Evolutionary conservation across 192 early-diverging fungal species (phyloP), one percentile per base, ranked within the genome.

Genomic region (Podila epigama): DNA sequence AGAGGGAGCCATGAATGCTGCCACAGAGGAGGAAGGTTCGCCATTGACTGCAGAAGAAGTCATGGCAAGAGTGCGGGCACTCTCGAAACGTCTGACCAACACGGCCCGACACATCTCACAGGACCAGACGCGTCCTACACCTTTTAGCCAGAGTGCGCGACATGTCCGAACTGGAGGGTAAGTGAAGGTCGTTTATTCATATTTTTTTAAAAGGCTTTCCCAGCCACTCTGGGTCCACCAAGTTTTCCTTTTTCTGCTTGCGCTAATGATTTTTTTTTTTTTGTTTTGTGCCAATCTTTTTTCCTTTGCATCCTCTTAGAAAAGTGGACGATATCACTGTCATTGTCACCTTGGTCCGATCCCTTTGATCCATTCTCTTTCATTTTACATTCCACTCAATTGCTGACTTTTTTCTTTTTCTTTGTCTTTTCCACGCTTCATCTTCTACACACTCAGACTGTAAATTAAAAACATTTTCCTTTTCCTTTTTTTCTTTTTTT

Each of bases 291-390:
- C 25, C 52, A 41, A 31, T 58, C 3, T 20, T 27, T 18, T 29
- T 37, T 65, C 52, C 8, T 55, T n/a, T 36, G 13, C 37, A 15
- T 31, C 33, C 10, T 36, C 52, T 13, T 75, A 82, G 87, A 52
- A 88, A 88, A 68, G 66, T 85, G 28, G 87, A 88, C 50, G 87
- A 88, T 57, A 88, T 88, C 50, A 86, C 85, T 5, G 84, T 83
- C 34, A 80, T 88, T 36, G 82, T 87, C 25, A 85, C 87, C 0
- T 58, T 86, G 10, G 86, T 88, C 13, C 66, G 72, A 56, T 71
- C 70, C 7, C 62, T 58, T 16, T 4, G 22, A 22, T 6, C 56
- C 50, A 15, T 11, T 54, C n/a, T n/a, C n/a, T n/a, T n/a, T n/a
- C n/a, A n/a, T n/a, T n/a, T n/a, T n/a, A n/a, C n/a, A n/a, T n/a